phyloP scores from a whole-genome alignment of 495 filamentous ascomycete species.

The Coniosporium apollinis region DNA sequence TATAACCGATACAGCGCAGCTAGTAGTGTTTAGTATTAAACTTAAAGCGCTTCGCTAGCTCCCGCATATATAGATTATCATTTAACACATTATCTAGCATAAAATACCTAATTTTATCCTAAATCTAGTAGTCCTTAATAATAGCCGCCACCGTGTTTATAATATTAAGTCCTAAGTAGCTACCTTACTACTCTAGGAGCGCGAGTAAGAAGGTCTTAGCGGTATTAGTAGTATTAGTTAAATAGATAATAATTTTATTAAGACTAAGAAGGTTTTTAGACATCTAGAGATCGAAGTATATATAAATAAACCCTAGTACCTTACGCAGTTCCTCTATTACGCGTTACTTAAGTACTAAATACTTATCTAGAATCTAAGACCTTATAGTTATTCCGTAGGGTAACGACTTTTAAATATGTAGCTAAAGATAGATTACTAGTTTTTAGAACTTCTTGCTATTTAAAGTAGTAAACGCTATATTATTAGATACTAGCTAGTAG shows the following conservation, averaged over 20 bases:
- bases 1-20: constrained; percentile 8
- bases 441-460: no score
- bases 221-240: constrained; percentile 1
- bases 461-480: no score
- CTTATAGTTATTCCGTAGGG: no score
- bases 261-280: no score
- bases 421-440: no score
- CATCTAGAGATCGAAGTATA: constrained; percentile 8
- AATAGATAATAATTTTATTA: no score
- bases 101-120: constrained; percentile 8
- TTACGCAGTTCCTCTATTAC: no score
- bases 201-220: constrained; percentile 1
- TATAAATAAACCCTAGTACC: no score
- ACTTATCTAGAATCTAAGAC: no score
- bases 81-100: constrained; percentile 7
- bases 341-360: no score
- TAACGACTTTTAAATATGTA: no score
- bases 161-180: constrained; percentile 4
- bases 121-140: constrained; percentile 3
- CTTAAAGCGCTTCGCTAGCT: constrained; percentile 4
- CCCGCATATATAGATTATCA: constrained; percentile 3
- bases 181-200: constrained; percentile 3
- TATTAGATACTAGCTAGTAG: no score
- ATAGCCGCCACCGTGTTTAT: constrained; percentile 1
- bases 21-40: constrained; percentile 3